phyloP scores from a whole-genome alignment of 164 flowering plant species.

The Cinnamomum micranthum region DNA sequence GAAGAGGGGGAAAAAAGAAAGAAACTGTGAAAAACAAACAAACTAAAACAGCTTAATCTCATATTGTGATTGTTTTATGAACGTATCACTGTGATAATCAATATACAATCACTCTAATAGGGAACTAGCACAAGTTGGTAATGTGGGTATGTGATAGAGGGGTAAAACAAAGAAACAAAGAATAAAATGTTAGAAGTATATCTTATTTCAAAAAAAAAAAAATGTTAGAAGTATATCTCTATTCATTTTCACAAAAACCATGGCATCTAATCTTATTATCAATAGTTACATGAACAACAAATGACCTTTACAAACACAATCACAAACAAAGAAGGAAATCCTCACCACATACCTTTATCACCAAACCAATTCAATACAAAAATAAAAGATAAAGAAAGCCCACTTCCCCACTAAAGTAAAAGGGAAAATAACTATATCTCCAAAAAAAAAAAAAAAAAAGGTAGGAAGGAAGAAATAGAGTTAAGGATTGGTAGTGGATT shows the following conservation, averaged over 20 bases:
- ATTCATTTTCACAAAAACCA: conserved; percentile 3
- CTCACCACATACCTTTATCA: conserved; percentile 2
- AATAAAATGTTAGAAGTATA: neutral
- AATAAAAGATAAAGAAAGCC: neutral
- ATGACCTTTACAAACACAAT: conserved; percentile 6
- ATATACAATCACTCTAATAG: too few species aligned
- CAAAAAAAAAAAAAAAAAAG: too few species aligned
- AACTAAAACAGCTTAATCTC: too few species aligned
- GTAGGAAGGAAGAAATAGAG: neutral
- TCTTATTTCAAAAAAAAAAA: too few species aligned
- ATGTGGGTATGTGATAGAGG: neutral
- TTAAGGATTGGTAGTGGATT: conserved; percentile 8
- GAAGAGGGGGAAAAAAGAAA: too few species aligned
- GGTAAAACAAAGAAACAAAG: too few species aligned
- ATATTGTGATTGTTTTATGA: too few species aligned
- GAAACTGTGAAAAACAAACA: too few species aligned
- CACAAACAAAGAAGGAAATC: neutral
- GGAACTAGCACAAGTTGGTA: neutral
- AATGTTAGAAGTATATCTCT: neutral
- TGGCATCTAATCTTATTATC: conserved; percentile 8
- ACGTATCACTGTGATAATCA: too few species aligned
- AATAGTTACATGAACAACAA: conserved; percentile 9
- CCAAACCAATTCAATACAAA: neutral
- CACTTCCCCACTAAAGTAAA: neutral
- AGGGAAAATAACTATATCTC: neutral